phyloP scores from a whole-genome alignment of 208 protist genomes.

The Leptomonas seymouri region DNA sequence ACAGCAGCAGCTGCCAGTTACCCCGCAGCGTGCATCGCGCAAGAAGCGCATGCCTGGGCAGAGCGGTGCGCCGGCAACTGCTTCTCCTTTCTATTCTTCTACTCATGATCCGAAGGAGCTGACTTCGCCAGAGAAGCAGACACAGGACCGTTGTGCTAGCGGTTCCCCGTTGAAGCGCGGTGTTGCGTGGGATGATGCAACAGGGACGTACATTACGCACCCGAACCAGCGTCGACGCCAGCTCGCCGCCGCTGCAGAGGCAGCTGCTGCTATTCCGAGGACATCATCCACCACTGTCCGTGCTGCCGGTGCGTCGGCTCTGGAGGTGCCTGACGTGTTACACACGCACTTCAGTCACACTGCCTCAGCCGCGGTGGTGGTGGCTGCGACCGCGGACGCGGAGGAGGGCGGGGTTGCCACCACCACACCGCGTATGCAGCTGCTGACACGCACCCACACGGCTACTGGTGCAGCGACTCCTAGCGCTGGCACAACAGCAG shows the following conservation, averaged over 20 bases:
- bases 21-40: neutral
- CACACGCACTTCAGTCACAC: slow-evolving; percentile 26
- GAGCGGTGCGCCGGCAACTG: neutral
- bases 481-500: neutral
- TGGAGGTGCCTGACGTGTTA: slow-evolving; percentile 22
- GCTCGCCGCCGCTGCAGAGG: neutral
- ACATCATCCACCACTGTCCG: neutral
- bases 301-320: slow-evolving; percentile 13
- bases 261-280: neutral
- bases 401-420: neutral
- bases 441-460: slow-evolving; percentile 7
- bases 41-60: slow-evolving; percentile 10
- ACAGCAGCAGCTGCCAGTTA: neutral
- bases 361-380: slow-evolving; percentile 8
- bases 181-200: slow-evolving; percentile 29
- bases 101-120: neutral
- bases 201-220: slow-evolving; percentile 31
- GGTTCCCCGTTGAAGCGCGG: slow-evolving; percentile 27
- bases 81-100: neutral
- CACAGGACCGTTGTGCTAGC: neutral
- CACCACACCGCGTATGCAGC: neutral
- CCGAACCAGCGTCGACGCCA: slow-evolving; percentile 32
- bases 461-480: neutral
- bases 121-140: neutral
- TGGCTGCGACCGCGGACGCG: neutral